A percentile compares a stretch with the other conserved stretches of the same genome.
These are phyloP conservation scores for Suillus subalutaceus DNA, from an alignment of 768 basidiomycete species.

Conservation along the genomic window DNA sequence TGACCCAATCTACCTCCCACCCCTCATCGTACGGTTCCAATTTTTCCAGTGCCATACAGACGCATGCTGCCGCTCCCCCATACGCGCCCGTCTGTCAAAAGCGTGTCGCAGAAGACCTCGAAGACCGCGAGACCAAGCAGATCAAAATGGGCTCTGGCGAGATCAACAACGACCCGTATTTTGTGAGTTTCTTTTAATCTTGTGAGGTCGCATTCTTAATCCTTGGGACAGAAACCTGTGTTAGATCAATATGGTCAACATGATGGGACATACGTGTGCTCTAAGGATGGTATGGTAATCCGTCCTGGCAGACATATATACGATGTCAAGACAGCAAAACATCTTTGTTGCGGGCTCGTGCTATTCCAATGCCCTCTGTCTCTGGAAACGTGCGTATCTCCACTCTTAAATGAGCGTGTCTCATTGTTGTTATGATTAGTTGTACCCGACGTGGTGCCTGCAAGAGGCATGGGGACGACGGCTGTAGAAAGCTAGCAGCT, in stretches of 20 bases:
- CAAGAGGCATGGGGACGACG: background rate
- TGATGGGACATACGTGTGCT: too few species aligned
- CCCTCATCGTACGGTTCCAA: background rate
- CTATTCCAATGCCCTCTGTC: background rate
- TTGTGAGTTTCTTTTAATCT: background rate
- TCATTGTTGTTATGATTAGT: background rate
- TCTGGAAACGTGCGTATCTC: background rate
- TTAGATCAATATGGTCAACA: too few species aligned
- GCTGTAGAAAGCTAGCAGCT: too few species aligned
- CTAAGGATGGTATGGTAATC: background rate
- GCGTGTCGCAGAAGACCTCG: background rate
- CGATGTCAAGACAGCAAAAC: too few species aligned
- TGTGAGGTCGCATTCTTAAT: background rate
- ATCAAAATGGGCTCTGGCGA: background rate
- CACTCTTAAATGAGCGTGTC: background rate
- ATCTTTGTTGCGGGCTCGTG: too few species aligned
- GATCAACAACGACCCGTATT: background rate
- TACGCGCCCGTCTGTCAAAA: background rate
- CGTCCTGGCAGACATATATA: background rate
- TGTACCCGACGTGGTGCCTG: background rate
- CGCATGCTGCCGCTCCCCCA: background rate
- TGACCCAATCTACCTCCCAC: background rate
- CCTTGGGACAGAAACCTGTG: background rate
- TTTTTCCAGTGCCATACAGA: background rate
- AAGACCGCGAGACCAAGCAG: background rate